Evolutionary conservation across 1,284 basidiomycete species (phyloP).

Genomic region (Marasmius oreades): DNA sequence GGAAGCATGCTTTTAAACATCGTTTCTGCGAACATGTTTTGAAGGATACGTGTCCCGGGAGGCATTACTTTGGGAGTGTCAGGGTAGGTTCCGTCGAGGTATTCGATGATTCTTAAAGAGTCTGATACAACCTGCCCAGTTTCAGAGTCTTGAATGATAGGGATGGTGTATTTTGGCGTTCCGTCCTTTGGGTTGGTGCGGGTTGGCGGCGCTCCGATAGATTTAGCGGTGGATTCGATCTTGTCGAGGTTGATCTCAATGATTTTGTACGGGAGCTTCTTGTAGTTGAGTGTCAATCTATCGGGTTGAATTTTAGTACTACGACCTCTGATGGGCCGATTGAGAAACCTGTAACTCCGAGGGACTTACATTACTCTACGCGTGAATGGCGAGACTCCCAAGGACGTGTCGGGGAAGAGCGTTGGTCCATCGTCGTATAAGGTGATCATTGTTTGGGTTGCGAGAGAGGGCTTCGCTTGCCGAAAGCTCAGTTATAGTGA

Average conservation of each 20-base stretch:
- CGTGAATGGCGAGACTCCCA: background rate
- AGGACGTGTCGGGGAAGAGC: background rate
- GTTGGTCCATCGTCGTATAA: background rate
- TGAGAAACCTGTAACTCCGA: background rate
- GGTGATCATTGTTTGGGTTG: background rate
- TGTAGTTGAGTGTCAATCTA: conserved; percentile 37
- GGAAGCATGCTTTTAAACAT: background rate
- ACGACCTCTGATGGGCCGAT: too few relatives aligned
- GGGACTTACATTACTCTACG: background rate
- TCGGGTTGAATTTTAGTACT: background rate
- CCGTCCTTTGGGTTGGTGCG: conserved; percentile 25
- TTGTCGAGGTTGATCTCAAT: conserved; percentile 36
- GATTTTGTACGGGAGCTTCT: conserved; percentile 35
- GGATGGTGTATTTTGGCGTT: conserved; percentile 30
- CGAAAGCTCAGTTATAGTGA: too few relatives aligned
- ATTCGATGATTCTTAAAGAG: conserved; percentile 34
- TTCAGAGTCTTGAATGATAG: conserved; percentile 32
- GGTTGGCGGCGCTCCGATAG: conserved; percentile 27
- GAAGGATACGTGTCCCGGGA: conserved; percentile 19
- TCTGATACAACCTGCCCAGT: conserved; percentile 28
- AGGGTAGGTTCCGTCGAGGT: conserved; percentile 36
- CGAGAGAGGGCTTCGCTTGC: too few relatives aligned
- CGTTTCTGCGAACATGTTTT: conserved; percentile 19
- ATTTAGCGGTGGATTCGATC: conserved; percentile 27
- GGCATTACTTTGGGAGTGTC: conserved; percentile 25